These are phyloP conservation scores for Penicillium roqueforti DNA, from an alignment of 495 filamentous ascomycete species.

Conservation along the genomic window DNA sequence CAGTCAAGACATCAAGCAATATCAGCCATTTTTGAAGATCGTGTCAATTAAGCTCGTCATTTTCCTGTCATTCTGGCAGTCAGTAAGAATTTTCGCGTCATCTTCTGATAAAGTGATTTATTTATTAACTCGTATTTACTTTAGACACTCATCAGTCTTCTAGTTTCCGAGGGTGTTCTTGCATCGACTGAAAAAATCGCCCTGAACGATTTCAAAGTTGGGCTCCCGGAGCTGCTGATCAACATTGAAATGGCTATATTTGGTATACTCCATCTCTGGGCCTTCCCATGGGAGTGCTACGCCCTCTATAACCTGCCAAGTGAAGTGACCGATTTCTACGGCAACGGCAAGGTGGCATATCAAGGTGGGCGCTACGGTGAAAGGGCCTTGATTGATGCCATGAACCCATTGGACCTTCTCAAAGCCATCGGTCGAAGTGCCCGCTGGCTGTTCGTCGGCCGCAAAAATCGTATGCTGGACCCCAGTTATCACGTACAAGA, in stretches of 20 bases:
- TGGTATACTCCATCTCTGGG: slow-evolving; percentile 72
- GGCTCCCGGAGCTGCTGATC: slow-evolving; percentile 72
- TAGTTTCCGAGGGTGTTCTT: slow-evolving; percentile 60
- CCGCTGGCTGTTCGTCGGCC: slow-evolving; percentile 76
- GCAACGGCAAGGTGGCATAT: slow-evolving; percentile 49
- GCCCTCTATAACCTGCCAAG: slow-evolving; percentile 29
- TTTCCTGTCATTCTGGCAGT: slow-evolving; percentile 94
- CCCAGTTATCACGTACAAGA: slow-evolving; percentile 42
- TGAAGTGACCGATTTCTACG: slow-evolving; percentile 44
- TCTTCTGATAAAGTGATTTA: not conserved
- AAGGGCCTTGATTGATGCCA: slow-evolving; percentile 62
- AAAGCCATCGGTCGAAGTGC: slow-evolving; percentile 74
- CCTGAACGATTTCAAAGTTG: slow-evolving; percentile 73
- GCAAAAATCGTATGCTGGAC: slow-evolving; percentile 51
- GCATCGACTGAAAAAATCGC: slow-evolving; percentile 57
- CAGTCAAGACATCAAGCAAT: slow-evolving; percentile 59
- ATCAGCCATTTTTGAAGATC: slow-evolving; percentile 78
- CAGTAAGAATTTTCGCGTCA: slow-evolving; percentile 34
- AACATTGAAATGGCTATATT: slow-evolving; percentile 90
- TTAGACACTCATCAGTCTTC: slow-evolving; percentile 62
- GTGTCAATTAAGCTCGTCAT: slow-evolving; percentile 90
- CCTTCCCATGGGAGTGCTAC: slow-evolving; percentile 75
- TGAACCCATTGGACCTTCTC: slow-evolving; percentile 81
- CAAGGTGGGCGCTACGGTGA: slow-evolving; percentile 60
- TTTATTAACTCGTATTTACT: not conserved